phyloP scores from a whole-genome alignment of 495 filamentous ascomycete species.

The Penicillium samsonianum region DNA sequence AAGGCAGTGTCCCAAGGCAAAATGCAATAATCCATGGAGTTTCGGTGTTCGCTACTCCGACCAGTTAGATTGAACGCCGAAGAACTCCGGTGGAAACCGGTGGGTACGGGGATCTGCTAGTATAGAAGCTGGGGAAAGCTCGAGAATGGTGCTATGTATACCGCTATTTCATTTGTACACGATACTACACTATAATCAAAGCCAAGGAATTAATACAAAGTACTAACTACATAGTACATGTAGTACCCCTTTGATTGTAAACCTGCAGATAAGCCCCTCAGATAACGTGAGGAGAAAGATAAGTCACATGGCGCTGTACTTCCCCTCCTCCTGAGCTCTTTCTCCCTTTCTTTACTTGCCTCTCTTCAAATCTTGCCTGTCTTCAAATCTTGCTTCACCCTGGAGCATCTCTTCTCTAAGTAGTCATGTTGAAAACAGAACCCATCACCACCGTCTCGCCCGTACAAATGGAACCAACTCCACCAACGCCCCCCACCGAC shows the following conservation, averaged over 20 bases:
- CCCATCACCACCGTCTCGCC: constrained; percentile 9
- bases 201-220: background rate
- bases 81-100: constrained; percentile 22
- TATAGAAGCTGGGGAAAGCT: constrained; percentile 3
- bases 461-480: constrained; percentile 25
- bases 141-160: background rate
- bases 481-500: constrained; percentile 27
- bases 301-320: constrained; percentile 18
- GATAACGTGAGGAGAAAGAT: constrained; percentile 33
- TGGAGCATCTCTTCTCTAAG: background rate
- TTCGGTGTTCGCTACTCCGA: constrained; percentile 22
- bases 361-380: no score
- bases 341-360: constrained; percentile 5
- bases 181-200: constrained; percentile 5
- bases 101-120: constrained; percentile 6
- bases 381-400: constrained; percentile 3
- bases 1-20: background rate
- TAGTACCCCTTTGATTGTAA: background rate
- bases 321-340: constrained; percentile 2
- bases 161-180: constrained; percentile 11
- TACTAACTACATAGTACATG: no score
- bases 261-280: constrained; percentile 25
- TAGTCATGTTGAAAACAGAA: constrained; percentile 27
- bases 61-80: constrained; percentile 15
- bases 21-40: background rate